phyloP scores from a whole-genome alignment of 2,329 filamentous ascomycete genomes.

The Graphiopsis chlorocephala region DNA sequence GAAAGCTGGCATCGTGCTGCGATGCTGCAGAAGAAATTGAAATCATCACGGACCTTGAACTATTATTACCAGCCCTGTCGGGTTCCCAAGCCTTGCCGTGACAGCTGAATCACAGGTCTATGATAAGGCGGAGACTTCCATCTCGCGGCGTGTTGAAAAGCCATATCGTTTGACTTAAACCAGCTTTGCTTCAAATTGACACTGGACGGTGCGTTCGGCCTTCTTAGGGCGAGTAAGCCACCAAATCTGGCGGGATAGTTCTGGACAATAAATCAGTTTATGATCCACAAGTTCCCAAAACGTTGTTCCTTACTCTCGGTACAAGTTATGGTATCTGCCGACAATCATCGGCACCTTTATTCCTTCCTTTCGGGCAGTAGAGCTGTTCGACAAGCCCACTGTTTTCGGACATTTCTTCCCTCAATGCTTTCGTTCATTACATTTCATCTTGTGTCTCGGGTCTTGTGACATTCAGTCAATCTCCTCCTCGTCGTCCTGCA shows the following conservation, averaged over 20 bases:
- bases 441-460: neutral
- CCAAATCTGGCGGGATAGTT: neutral
- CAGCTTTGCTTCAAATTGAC: neutral
- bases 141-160: neutral
- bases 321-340: slow-evolving; percentile 7
- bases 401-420: neutral
- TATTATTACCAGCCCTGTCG: neutral
- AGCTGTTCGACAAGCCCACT: neutral
- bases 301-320: slow-evolving; percentile 1
- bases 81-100: neutral
- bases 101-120: neutral
- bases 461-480: slow-evolving; percentile 4
- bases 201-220: neutral
- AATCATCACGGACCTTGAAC: neutral
- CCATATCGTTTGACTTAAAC: neutral
- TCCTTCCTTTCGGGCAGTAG: neutral
- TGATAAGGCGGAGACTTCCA: neutral
- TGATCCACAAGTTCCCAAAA: neutral
- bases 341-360: slow-evolving; percentile 2
- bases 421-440: neutral
- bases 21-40: neutral
- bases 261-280: neutral
- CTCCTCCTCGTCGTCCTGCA: slow-evolving; percentile 24
- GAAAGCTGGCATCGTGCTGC: neutral
- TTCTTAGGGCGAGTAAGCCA: neutral